Conservation (phyloP, 768 basidiomycete species). For the Basidioascus undulatus region DNA sequence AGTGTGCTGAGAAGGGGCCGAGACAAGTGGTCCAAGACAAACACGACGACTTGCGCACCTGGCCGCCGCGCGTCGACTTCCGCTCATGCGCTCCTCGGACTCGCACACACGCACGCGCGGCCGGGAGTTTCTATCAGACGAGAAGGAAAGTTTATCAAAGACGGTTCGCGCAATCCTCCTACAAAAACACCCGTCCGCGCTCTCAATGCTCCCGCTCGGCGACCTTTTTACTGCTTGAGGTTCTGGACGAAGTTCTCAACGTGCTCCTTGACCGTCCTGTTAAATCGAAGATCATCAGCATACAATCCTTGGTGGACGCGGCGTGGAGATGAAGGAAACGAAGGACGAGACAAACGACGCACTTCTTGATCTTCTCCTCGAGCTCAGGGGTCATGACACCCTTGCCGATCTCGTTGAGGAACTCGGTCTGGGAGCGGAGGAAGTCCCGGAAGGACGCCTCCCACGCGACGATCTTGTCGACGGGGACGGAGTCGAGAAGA, state of each 20-base stretch:
- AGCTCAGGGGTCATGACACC: constrained; percentile 72
- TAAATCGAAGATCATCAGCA: constrained; percentile 5
- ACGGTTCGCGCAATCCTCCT: no score
- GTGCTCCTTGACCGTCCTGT: constrained; percentile 16
- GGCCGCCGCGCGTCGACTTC: no score
- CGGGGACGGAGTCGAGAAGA: constrained; percentile 88
- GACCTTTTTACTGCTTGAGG: no score
- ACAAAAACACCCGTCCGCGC: no score
- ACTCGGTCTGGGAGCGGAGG: constrained; percentile 42
- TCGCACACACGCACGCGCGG: no score
- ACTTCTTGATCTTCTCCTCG: constrained; percentile 80
- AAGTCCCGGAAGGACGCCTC: constrained; percentile 53
- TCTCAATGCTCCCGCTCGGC: no score
- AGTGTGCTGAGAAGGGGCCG: no score
- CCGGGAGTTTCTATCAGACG: no score
- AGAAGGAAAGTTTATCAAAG: no score
- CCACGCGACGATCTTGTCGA: constrained; percentile 47
- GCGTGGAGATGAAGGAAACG: background rate
- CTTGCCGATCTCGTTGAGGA: constrained; percentile 62
- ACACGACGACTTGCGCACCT: no score
- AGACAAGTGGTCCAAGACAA: no score
- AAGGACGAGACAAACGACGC: background rate
- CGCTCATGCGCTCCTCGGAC: no score
- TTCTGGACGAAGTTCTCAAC: constrained; percentile 18
- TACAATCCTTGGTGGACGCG: background rate